Evolutionary conservation across 129 eudicot genomes (phyloP), one percentile per base, ranked within the genome.

Genomic region (Lactuca sativa): DNA sequence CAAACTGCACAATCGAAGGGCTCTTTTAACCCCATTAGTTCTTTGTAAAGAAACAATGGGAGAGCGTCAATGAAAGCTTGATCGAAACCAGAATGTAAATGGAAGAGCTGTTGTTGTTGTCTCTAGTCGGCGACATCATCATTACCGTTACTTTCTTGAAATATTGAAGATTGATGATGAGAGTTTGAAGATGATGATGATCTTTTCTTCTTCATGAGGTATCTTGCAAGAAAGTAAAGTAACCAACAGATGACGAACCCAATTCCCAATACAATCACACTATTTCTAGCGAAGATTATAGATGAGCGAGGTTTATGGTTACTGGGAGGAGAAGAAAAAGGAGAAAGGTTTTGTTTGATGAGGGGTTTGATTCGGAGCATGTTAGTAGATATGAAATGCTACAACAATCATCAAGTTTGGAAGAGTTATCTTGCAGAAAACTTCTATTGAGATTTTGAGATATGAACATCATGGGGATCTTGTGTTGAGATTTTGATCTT

Each of bases 1-100:
- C 98, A 93, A 63, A 93, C 98, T 69, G 98, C 98, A 78, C 98
- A 93, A 72, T 93, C 98, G 76, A 89, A 93, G 15, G 96, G 97
- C 85, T n/a, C n/a, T n/a, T n/a, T n/a, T n/a, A n/a, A n/a, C n/a
- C n/a, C n/a, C n/a, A n/a, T n/a, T n/a, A n/a, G n/a, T n/a, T n/a
- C n/a, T n/a, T n/a, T n/a, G n/a, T n/a, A n/a, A n/a, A n/a, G n/a
- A n/a, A n/a, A n/a, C n/a, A n/a, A n/a, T n/a, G n/a, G n/a, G n/a
- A n/a, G n/a, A n/a, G n/a, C n/a, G n/a, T n/a, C n/a, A n/a, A n/a
- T n/a, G n/a, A n/a, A n/a, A n/a, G n/a, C n/a, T n/a, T n/a, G n/a
- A n/a, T n/a, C n/a, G n/a, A n/a, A n/a, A n/a, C n/a, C n/a, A n/a
- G n/a, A n/a, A n/a, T n/a, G n/a, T n/a, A n/a, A n/a, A n/a, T n/a